phyloP scores from a whole-genome alignment of 768 basidiomycete genomes.

The Mycena chlorophos region DNA sequence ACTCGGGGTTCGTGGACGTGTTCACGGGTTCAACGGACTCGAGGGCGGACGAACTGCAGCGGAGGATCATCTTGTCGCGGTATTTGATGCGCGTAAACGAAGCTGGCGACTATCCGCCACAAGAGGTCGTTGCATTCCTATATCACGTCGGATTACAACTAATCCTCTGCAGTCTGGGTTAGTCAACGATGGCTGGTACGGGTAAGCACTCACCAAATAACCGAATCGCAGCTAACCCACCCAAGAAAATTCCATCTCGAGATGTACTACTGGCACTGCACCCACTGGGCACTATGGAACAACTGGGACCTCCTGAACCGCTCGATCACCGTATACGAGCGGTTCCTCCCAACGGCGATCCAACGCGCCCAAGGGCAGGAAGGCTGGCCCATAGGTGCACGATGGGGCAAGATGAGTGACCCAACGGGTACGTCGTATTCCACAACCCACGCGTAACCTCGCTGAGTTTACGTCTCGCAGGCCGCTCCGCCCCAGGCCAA shows the following conservation, averaged over 20 bases:
- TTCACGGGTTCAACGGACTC: conserved; percentile 48
- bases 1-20: conserved; percentile 54
- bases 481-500: conserved; percentile 54
- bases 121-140: conserved; percentile 44
- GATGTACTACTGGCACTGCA: conserved; percentile 61
- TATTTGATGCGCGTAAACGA: conserved; percentile 62
- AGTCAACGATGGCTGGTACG: conserved; percentile 52
- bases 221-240: neutral
- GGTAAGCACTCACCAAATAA: too few species aligned
- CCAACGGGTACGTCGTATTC: conserved; percentile 40
- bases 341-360: conserved; percentile 49
- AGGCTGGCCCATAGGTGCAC: conserved; percentile 53
- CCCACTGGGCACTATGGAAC: conserved; percentile 62
- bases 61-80: conserved; percentile 55
- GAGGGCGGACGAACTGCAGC: conserved; percentile 54
- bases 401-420: conserved; percentile 67
- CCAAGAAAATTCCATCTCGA: conserved; percentile 61
- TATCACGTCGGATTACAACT: conserved; percentile 5
- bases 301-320: conserved; percentile 57
- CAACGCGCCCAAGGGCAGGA: conserved; percentile 52
- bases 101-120: conserved; percentile 55
- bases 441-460: neutral
- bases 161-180: conserved; percentile 45
- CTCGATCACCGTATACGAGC: conserved; percentile 44
- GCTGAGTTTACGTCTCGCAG: neutral